Conservation (phyloP, 768 basidiomycete genomes). For the Russula ochroleuca region DNA sequence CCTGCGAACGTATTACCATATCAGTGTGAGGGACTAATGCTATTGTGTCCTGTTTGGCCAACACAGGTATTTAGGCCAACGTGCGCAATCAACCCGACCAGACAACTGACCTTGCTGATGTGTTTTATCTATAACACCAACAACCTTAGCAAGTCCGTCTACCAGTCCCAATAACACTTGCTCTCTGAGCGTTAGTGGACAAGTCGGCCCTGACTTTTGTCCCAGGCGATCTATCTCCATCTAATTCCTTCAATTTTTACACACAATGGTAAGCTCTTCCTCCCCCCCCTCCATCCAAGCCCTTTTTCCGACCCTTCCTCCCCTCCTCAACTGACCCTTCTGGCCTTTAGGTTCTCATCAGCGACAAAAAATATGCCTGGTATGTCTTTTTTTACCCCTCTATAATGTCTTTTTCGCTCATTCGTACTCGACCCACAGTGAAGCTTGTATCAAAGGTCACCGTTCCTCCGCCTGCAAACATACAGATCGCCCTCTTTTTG, state of each 20-base stretch:
- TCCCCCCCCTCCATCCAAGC: not conserved
- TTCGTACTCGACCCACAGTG: slow-evolving; percentile 44
- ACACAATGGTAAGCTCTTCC: slow-evolving; percentile 16
- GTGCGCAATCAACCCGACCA: slow-evolving; percentile 13
- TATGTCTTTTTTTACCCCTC: slow-evolving; percentile 33
- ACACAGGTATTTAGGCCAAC: slow-evolving; percentile 23
- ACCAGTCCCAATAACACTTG: slow-evolving; percentile 29
- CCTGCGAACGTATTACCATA: slow-evolving; percentile 13
- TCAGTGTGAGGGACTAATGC: slow-evolving; percentile 16
- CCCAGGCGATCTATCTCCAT: slow-evolving; percentile 21
- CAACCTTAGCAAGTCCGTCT: slow-evolving; percentile 22
- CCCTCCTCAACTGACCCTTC: not conserved
- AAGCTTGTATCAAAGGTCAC: slow-evolving; percentile 93
- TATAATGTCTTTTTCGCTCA: not conserved
- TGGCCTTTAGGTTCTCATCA: slow-evolving; percentile 56
- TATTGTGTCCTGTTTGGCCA: slow-evolving; percentile 26
- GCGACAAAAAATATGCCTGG: slow-evolving; percentile 75
- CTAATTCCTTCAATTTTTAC: not conserved
- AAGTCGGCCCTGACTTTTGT: slow-evolving; percentile 26
- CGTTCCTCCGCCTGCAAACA: slow-evolving; percentile 87
- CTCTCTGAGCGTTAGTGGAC: slow-evolving; percentile 28
- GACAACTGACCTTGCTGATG: slow-evolving; percentile 27
- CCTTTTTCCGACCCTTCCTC: not conserved
- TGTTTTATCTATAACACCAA: slow-evolving; percentile 24
- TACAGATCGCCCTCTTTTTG: slow-evolving; percentile 83